Base-by-base conservation (phyloP, 768 basidiomycete genomes). In the Fomitopsis pulvina region DNA sequence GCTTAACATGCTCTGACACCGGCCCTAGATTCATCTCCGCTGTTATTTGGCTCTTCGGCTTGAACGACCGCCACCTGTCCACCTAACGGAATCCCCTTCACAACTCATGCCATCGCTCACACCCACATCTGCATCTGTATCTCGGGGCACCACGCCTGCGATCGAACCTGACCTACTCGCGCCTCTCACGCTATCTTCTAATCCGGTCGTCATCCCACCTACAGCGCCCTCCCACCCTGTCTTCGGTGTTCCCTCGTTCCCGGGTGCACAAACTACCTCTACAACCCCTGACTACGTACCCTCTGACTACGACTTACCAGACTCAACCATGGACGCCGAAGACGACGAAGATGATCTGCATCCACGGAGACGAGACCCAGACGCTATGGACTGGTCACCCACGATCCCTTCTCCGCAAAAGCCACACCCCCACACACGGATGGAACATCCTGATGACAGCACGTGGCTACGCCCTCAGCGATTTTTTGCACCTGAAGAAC, bases 401-500 rank as follows among this genome's bases (percentile, higher is more conserved):
- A 81, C 80, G 1, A 69, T 71, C 52, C 63, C 66, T 14, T 53
- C 53, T 16, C 60, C 52, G 8, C 48, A 52, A 5, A 20, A 44
- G 21, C 55, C 51, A 22, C 60, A 59, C 25, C 34, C 51, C 0
- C 34, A 42, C 1, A 24, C 25, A 10, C 57, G 57, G 4, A 37
- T 49, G 48, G 66, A 56, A 43, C 52, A 47, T 49, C 48, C 45
- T 52, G 54, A 74, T 18, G 72, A 76, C 47, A 70, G 70, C 7
- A 63, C 68, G 22, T 82, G 76, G 79, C 58, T 90, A 44, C 77
- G 80, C 4, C 85, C 83, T 3, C 87, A 87, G 56, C 74, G 76
- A 12, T 90, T 88, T 61, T 90, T 88, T 56, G 77, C 85, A 14
- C 87, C 86, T 0, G 86, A 88, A 61, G 76, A 79, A 52, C 84